phyloP scores from a whole-genome alignment of 75 land plant genomes.

The Azolla pinnata region DNA sequence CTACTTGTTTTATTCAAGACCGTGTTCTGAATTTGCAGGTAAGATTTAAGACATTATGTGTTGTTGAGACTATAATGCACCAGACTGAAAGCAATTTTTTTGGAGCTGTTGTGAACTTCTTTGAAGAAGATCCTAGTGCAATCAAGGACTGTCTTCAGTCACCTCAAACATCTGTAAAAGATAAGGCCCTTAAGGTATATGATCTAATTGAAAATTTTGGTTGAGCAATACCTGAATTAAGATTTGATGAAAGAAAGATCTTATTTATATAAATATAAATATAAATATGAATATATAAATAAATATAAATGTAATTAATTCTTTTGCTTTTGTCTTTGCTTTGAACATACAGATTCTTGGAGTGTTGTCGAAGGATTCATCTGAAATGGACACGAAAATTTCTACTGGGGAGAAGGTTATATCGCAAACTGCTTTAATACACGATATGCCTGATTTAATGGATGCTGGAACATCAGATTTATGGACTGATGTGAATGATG shows the following conservation, averaged over 20 bases:
- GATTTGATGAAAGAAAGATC: neutral
- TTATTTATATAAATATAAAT: neutral
- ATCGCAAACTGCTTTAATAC: neutral
- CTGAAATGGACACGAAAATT: neutral
- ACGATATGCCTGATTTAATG: neutral
- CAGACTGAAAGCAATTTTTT: neutral
- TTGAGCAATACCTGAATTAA: too few relatives aligned
- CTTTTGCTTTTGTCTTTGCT: neutral
- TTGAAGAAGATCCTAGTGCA: neutral
- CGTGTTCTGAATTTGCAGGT: neutral
- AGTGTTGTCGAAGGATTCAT: neutral
- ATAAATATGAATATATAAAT: neutral
- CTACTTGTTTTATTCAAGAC: neutral
- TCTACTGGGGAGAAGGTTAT: neutral
- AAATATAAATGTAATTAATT: neutral
- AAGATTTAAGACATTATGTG: neutral
- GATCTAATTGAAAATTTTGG: too few relatives aligned
- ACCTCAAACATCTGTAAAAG: neutral
- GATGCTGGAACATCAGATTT: neutral
- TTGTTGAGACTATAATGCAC: neutral
- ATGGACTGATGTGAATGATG: neutral
- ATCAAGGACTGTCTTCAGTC: neutral
- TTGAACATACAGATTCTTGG: neutral
- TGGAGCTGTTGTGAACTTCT: neutral
- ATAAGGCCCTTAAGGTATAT: neutral